Evolutionary conservation across 176 grass and related monocot species (phyloP).

Genomic region (Lolium rigidum): DNA sequence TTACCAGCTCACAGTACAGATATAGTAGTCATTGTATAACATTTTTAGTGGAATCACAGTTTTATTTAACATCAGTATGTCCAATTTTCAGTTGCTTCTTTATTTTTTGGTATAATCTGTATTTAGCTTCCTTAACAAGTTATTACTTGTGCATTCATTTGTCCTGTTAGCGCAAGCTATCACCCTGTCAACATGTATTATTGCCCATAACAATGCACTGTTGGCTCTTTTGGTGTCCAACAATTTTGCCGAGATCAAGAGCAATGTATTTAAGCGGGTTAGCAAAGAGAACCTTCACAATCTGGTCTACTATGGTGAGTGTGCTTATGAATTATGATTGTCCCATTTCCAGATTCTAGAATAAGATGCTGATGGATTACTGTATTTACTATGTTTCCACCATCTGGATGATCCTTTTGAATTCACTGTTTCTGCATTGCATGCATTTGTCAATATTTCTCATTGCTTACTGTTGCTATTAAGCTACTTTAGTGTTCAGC

Average conservation of each 20-base stretch:
- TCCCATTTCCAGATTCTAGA: slow-evolving; percentile 24
- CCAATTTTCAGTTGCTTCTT: slow-evolving; percentile 21
- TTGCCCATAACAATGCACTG: slow-evolving; percentile 95
- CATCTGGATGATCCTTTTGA: slow-evolving; percentile 29
- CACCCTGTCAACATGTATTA: slow-evolving; percentile 95
- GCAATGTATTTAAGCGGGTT: slow-evolving; percentile 97
- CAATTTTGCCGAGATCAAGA: slow-evolving; percentile 98
- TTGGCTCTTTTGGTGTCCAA: slow-evolving; percentile 93
- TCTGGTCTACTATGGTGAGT: slow-evolving; percentile 97
- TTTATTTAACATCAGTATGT: slow-evolving; percentile 14
- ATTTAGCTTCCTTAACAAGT: slow-evolving; percentile 71
- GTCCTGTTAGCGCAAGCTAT: slow-evolving; percentile 97
- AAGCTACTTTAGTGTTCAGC: slow-evolving; percentile 25
- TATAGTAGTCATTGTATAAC: not conserved
- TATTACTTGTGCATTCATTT: slow-evolving; percentile 95
- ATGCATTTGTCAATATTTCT: slow-evolving; percentile 3
- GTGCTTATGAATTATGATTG: slow-evolving; percentile 32
- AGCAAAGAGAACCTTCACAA: slow-evolving; percentile 99
- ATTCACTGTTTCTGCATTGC: not conserved
- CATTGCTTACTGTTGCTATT: slow-evolving; percentile 9
- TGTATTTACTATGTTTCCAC: slow-evolving; percentile 7
- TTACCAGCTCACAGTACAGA: not conserved
- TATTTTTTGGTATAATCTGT: slow-evolving; percentile 30
- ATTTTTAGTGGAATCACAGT: slow-evolving; percentile 13
- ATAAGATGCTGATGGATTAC: slow-evolving; percentile 19